Conservation (phyloP, 179 eudicot species). For the Gypsophila paniculata region DNA sequence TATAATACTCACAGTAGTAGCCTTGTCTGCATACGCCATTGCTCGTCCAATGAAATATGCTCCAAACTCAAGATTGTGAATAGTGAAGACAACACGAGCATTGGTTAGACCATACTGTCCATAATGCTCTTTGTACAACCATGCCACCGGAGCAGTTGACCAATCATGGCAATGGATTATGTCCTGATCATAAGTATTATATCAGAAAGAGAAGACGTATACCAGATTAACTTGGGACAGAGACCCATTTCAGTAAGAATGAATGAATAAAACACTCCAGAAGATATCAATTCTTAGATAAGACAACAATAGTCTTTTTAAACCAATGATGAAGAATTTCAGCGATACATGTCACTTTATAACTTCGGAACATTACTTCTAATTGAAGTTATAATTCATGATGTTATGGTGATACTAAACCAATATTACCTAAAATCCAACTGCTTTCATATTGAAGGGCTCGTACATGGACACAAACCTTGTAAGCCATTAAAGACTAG, state of each 20-base stretch:
- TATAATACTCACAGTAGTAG: slow-evolving; percentile 73
- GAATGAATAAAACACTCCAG: not conserved
- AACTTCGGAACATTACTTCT: not conserved
- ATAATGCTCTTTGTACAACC: slow-evolving; percentile 90
- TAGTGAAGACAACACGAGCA: slow-evolving; percentile 91
- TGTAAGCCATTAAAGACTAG: slow-evolving; percentile 5
- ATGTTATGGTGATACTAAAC: not conserved
- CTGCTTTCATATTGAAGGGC: not conserved
- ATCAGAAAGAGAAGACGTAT: not conserved
- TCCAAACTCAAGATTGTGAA: slow-evolving; percentile 98
- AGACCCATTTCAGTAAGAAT: not conserved
- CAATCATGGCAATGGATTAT: slow-evolving; percentile 98
- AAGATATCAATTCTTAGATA: not conserved
- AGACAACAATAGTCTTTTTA: not conserved
- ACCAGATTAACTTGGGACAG: not conserved
- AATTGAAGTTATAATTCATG: not conserved
- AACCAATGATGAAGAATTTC: not conserved
- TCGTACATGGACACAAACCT: not conserved
- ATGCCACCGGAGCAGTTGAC: slow-evolving; percentile 99
- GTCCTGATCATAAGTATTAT: slow-evolving; percentile 52
- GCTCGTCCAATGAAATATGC: slow-evolving; percentile 69
- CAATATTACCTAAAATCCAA: not conserved
- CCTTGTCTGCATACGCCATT: slow-evolving; percentile 74
- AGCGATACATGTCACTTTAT: not conserved
- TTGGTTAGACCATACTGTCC: slow-evolving; percentile 81